Evolutionary conservation across 108 stramenopile genomes (phyloP).

Genomic region (Skeletonema costatum): DNA sequence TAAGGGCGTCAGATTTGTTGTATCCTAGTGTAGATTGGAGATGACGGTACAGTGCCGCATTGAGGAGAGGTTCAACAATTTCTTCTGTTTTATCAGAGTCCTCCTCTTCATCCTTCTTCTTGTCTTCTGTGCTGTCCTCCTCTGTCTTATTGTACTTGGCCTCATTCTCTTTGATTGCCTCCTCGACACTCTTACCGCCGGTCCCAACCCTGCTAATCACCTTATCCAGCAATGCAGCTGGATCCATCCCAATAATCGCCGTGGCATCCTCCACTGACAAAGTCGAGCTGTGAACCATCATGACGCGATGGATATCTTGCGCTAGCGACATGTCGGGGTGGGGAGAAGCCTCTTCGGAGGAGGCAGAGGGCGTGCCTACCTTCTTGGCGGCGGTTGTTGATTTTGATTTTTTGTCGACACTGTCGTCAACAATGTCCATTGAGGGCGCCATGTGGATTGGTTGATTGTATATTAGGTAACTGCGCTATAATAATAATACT

Average conservation of each 20-base stretch:
- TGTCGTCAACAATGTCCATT: conserved; percentile 43
- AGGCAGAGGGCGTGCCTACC: conserved; percentile 57
- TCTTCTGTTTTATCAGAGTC: conserved; percentile 3
- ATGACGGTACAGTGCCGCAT: conserved; percentile 67
- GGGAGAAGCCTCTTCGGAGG: conserved; percentile 66
- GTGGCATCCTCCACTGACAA: conserved; percentile 29
- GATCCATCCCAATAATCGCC: conserved; percentile 29
- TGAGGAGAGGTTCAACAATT: conserved; percentile 55
- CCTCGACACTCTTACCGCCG: conserved; percentile 36
- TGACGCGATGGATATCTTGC: conserved; percentile 74
- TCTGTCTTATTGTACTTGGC: background rate
- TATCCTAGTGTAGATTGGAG: conserved; percentile 34
- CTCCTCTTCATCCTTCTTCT: background rate
- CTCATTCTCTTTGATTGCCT: conserved; percentile 25
- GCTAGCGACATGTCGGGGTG: conserved; percentile 80
- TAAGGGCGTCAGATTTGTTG: conserved; percentile 21
- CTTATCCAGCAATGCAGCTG: conserved; percentile 35
- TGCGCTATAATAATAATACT: background rate
- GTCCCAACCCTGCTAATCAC: conserved; percentile 55
- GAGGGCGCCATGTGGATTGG: conserved; percentile 35
- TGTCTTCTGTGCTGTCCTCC: background rate
- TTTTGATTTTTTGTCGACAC: conserved; percentile 13
- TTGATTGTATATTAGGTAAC: background rate
- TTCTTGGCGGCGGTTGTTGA: conserved; percentile 13
- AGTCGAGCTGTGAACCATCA: conserved; percentile 37